Percentiles rank a stretch among this genome's conserved stretches.
Evolutionary conservation across 2,329 filamentous ascomycete species (phyloP).

Genomic region (Purpureocillium takamizusanense): DNA sequence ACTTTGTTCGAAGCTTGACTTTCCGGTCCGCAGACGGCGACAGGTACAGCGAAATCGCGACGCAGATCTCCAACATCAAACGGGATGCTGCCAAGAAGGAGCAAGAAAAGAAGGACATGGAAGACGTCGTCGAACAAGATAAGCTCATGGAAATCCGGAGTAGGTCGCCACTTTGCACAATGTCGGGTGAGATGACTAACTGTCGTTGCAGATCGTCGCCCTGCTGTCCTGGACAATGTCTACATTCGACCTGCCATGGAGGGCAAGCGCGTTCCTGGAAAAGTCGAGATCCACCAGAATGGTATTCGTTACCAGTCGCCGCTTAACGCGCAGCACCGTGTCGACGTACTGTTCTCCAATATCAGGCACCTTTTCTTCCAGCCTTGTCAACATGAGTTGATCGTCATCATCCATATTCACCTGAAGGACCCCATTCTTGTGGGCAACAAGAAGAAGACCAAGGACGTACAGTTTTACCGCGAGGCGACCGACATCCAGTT

Average conservation of each 20-base stretch:
- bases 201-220: slow-evolving; percentile 63
- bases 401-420: slow-evolving; percentile 96
- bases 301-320: slow-evolving; percentile 91
- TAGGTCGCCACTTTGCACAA: slow-evolving; percentile 30
- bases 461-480: slow-evolving; percentile 95
- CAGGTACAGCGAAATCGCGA: slow-evolving; percentile 82
- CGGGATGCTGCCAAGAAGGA: slow-evolving; percentile 86
- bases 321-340: slow-evolving; percentile 68
- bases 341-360: slow-evolving; percentile 96
- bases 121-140: slow-evolving; percentile 97
- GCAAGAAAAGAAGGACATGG: slow-evolving; percentile 98
- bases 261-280: slow-evolving; percentile 90
- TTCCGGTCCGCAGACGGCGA: slow-evolving; percentile 86
- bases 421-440: slow-evolving; percentile 97
- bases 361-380: slow-evolving; percentile 99
- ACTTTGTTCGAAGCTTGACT: slow-evolving; percentile 92
- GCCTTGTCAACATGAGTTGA: slow-evolving; percentile 89
- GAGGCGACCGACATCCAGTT: slow-evolving; percentile 98
- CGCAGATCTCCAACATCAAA: slow-evolving; percentile 92
- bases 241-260: slow-evolving; percentile 94
- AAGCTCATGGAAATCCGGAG: slow-evolving; percentile 92
- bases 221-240: slow-evolving; percentile 83
- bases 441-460: slow-evolving; percentile 95
- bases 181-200: slow-evolving; percentile 22
- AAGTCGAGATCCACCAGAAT: slow-evolving; percentile 96